Evolutionary conservation across 768 basidiomycete species (phyloP).

Genomic region (Phylloporus sp.): DNA sequence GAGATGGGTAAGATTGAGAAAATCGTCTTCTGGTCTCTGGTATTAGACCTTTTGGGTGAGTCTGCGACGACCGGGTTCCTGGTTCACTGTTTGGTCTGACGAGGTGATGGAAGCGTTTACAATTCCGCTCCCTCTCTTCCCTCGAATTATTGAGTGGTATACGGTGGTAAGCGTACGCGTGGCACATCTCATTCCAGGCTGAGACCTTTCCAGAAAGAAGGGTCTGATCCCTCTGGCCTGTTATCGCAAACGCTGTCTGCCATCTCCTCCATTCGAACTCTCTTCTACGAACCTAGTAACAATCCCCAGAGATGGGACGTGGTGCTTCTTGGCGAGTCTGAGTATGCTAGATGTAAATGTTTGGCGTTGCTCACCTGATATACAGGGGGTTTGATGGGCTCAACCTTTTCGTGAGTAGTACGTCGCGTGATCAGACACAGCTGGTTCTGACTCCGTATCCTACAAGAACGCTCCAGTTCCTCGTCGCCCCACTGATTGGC

Average conservation of each 20-base stretch:
- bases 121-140: slow-evolving; percentile 93
- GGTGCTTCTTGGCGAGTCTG: slow-evolving; percentile 75
- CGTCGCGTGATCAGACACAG: slow-evolving; percentile 30
- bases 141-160: slow-evolving; percentile 96
- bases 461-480: slow-evolving; percentile 73
- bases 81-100: slow-evolving; percentile 8
- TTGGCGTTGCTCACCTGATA: slow-evolving; percentile 6
- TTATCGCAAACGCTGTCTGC: slow-evolving; percentile 65
- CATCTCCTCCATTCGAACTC: slow-evolving; percentile 62
- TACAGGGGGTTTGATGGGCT: slow-evolving; percentile 85
- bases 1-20: slow-evolving; percentile 67
- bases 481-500: slow-evolving; percentile 81
- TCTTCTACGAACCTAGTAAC: slow-evolving; percentile 55
- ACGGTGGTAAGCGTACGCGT: slow-evolving; percentile 48
- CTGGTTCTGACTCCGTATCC: slow-evolving; percentile 26
- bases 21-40: slow-evolving; percentile 84
- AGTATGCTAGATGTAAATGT: neutral
- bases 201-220: slow-evolving; percentile 54
- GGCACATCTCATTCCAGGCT: neutral
- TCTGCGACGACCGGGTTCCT: neutral
- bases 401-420: slow-evolving; percentile 82
- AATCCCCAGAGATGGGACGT: slow-evolving; percentile 88
- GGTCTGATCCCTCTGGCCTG: slow-evolving; percentile 64
- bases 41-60: slow-evolving; percentile 81
- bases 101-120: slow-evolving; percentile 72